phyloP scores from a whole-genome alignment of 305 asterid species.

The Coffea humblotiana region DNA sequence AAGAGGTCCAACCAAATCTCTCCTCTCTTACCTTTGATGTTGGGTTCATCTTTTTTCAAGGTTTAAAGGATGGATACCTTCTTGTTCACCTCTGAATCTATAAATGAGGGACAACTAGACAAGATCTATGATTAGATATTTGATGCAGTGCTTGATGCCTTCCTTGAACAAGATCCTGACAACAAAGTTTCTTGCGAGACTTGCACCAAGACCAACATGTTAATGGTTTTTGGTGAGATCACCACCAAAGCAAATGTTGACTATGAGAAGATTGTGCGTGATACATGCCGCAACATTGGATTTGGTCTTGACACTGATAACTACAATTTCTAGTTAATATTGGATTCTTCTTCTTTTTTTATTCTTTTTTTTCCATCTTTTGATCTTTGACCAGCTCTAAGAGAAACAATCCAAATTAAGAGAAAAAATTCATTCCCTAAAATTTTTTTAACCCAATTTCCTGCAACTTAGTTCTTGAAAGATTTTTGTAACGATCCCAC shows the following conservation, averaged over 20 bases:
- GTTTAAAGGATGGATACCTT: slow-evolving; percentile 45
- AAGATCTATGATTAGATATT: slow-evolving; percentile 57
- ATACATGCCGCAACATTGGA: slow-evolving; percentile 51
- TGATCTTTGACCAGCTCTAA: too few species aligned
- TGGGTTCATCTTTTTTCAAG: slow-evolving; percentile 9
- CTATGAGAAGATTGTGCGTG: slow-evolving; percentile 53
- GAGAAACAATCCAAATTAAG: too few species aligned
- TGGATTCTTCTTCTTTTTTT: background rate
- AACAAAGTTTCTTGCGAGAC: slow-evolving; percentile 56
- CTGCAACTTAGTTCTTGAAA: too few species aligned
- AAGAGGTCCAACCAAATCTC: slow-evolving; percentile 15
- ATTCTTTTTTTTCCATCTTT: too few species aligned
- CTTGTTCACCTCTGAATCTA: slow-evolving; percentile 52
- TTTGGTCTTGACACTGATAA: slow-evolving; percentile 52
- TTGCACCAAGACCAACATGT: slow-evolving; percentile 56
- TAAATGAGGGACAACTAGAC: slow-evolving; percentile 58
- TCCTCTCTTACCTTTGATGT: background rate
- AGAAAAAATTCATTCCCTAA: too few species aligned
- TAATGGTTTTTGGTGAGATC: slow-evolving; percentile 58
- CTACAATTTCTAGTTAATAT: slow-evolving; percentile 53
- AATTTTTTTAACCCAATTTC: too few species aligned
- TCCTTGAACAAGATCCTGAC: slow-evolving; percentile 53
- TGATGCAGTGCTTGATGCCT: slow-evolving; percentile 54
- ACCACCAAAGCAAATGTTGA: slow-evolving; percentile 50
- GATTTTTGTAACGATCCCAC: too few species aligned